Evolutionary conservation across 176 grass and related monocot genomes (phyloP), one percentile per base, ranked within the genome.

Genomic region (Raddia guianensis): DNA sequence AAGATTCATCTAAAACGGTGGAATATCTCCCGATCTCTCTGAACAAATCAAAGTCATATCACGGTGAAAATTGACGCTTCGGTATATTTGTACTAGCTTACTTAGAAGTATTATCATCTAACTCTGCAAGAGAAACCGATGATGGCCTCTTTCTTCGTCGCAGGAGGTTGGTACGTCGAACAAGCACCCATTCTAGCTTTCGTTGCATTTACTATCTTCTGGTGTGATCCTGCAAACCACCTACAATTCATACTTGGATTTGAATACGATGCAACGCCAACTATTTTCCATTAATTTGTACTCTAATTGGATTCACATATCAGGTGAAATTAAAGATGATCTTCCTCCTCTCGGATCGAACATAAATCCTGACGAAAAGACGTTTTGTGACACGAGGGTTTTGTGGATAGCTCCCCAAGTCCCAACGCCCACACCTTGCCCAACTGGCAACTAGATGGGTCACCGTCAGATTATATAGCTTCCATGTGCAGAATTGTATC

Each of bases 381-480:
- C 12, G 49, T 18, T 49, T 7, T 60, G 14, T 60, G 61, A 66
- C 8, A 27, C 27, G 0, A 0, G 27, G 27, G 27, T 27, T 1
- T 32, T 79, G 34, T 43, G 18, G 42, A 15, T 55, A 21, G 50
- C 58, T 73, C 59, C 37, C 37, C 27, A 27, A 27, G 27, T 40
- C 37, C 37, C 9, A 16, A 2, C 6, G 32, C 51, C 61, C 49
- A 86, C n/a, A 86, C 49, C 66, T 56, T 51, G 32, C 58, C 40
- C 57, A 77, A 70, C 65, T 53, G 58, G 66, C 57, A 77, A 70
- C 65, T 53, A 66, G 66, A 78, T 56, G 53, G 49, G 34, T 42
- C 48, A 48, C 27, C 27, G 27, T 27, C 27, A 27, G 27, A 27
- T 27, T 27, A 27, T 27, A 27, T 27, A 27, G 27, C 27, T 27